These are phyloP conservation scores for Jacaranda copaia DNA, from an alignment of 257 asterid genomes.

Conservation along the genomic window DNA sequence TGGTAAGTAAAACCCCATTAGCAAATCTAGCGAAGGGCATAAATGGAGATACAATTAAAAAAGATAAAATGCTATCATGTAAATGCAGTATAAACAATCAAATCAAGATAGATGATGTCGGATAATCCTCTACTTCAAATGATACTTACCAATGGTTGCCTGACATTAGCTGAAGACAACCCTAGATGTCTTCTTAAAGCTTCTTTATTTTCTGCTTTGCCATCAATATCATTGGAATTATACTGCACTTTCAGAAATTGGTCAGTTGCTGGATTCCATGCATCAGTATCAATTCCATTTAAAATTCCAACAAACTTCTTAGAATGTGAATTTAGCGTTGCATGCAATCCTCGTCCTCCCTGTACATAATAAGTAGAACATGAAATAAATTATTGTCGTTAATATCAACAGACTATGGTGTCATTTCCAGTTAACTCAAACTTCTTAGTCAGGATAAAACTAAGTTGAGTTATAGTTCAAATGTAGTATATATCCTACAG, in stretches of 20 bases:
- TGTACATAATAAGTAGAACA: slow-evolving; percentile 49
- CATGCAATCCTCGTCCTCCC: slow-evolving; percentile 88
- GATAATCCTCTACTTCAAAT: slow-evolving; percentile 20
- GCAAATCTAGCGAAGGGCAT: neutral
- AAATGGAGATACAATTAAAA: too few relatives aligned
- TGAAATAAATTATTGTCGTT: slow-evolving; percentile 8
- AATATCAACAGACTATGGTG: neutral
- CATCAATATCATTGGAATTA: slow-evolving; percentile 69
- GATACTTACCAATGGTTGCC: slow-evolving; percentile 80
- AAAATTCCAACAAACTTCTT: slow-evolving; percentile 90
- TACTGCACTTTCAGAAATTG: slow-evolving; percentile 77
- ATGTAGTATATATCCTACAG: slow-evolving; percentile 11
- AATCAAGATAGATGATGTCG: neutral
- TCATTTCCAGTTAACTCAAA: slow-evolving; percentile 11
- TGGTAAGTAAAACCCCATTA: neutral
- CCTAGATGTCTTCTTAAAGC: slow-evolving; percentile 75
- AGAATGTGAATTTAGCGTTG: slow-evolving; percentile 75
- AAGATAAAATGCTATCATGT: neutral
- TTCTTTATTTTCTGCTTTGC: slow-evolving; percentile 82
- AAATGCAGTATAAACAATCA: neutral
- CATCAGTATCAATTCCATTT: slow-evolving; percentile 93
- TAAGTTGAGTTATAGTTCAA: neutral
- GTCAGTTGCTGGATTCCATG: slow-evolving; percentile 97
- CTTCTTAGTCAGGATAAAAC: neutral
- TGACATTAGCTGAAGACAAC: slow-evolving; percentile 59